These are phyloP conservation scores for Starmerella apicola DNA, from an alignment of 805 yeast species.

Conservation along the genomic window DNA sequence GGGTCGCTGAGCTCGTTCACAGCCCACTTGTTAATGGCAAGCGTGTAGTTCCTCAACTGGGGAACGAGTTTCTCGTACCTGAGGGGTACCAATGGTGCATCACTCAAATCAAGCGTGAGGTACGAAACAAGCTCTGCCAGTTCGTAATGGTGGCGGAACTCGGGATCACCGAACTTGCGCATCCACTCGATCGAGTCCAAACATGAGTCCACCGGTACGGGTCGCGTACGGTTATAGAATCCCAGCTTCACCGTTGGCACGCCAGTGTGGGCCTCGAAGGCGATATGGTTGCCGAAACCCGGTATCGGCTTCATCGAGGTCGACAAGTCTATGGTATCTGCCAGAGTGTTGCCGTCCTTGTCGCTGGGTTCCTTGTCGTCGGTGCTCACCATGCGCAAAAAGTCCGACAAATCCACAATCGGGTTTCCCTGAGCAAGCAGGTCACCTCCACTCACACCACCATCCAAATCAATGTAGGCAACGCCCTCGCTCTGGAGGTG, in stretches of 20 bases:
- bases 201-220: conserved; percentile 44
- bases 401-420: conserved; percentile 33
- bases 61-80: conserved; percentile 39
- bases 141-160: conserved; percentile 42
- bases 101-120: conserved; percentile 47
- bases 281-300: conserved; percentile 47
- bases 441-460: conserved; percentile 37
- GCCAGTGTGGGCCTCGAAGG: conserved; percentile 52
- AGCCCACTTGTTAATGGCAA: conserved; percentile 37
- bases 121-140: conserved; percentile 45
- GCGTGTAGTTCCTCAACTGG: conserved; percentile 33
- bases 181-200: conserved; percentile 53
- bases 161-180: conserved; percentile 40
- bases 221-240: conserved; percentile 29
- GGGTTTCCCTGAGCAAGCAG: conserved; percentile 57
- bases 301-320: conserved; percentile 10
- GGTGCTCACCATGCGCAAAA: conserved; percentile 32
- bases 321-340: conserved; percentile 5
- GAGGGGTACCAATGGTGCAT: conserved; percentile 65
- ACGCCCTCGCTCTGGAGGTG: conserved; percentile 48
- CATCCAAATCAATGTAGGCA: conserved; percentile 63
- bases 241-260: conserved; percentile 57
- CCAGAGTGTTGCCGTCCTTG: conserved; percentile 4
- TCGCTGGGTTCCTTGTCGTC: too few species aligned
- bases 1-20: background rate